Base-by-base conservation (phyloP, 2,329 filamentous ascomycete genomes). In the Fonsecaea pugnacius region DNA sequence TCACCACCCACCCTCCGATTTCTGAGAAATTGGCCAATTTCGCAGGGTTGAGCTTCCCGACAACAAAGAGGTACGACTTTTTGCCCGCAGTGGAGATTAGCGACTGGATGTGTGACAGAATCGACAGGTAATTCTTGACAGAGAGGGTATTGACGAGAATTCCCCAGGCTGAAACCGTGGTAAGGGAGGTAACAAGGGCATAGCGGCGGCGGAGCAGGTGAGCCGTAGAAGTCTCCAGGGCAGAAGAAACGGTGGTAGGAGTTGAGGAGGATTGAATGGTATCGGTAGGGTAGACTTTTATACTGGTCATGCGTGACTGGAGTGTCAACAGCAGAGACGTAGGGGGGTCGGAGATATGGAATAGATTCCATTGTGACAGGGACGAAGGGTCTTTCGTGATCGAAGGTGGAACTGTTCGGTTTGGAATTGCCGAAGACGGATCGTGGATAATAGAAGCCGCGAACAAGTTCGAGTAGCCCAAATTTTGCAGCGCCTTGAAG, bases 1-100 rank as follows among this genome's bases (percentile, higher is more conserved):
- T 91, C 0, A 98, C 92, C 0, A 98, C 92, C 95, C 95, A 99
- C 16, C 92, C 94, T 50, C 92, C 94, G 4, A 99, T 87, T 76
- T 99, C 95, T 63, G 90, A 87, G 78, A 99, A 99, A 77, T 99
- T 99, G 55, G 95, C 95, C 24, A 99, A 84, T 76, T 99, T 99
- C 40, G 93, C 94, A 0, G 93, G 89, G 73, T 98, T 99, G 30
- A 99, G 83, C 76, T 98, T 98, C 64, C 95, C 95, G 0, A 99
- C 95, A 1, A 99, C 95, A 54, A 99, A 91, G 1, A 94, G 91
- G 76, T 99, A 99, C 75, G 87, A 90, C 80, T 98, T 99, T 80
- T 98, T 98, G 10, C 92, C 93, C 0, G 91, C 91, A 0, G 82
- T 84, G 0, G 86, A 84, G 70, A 99, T 96, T 67, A 88, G 85